Evolutionary conservation across 2,329 filamentous ascomycete species (phyloP).

Genomic region (Emergomyces orientalis): DNA sequence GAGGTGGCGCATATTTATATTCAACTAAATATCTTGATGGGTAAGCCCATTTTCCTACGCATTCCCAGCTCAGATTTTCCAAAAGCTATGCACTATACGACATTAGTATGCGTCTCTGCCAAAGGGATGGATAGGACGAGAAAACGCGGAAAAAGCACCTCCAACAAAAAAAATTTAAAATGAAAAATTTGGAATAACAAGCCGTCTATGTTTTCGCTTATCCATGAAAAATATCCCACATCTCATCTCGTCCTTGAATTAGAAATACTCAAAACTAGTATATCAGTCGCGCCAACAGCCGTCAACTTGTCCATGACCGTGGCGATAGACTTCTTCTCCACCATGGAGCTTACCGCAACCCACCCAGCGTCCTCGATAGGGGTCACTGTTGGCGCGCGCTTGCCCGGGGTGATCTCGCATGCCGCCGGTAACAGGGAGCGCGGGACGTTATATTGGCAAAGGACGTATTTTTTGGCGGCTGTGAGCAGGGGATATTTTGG

Average conservation of each 20-base stretch:
- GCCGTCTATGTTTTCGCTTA: neutral
- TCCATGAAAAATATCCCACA: neutral
- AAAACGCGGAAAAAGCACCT: no score
- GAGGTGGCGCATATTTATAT: no score
- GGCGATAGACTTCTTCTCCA: conserved; percentile 76
- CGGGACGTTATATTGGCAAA: conserved; percentile 93
- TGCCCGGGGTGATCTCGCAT: conserved; percentile 76
- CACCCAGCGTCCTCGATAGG: conserved; percentile 77
- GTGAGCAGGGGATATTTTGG: neutral
- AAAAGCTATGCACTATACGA: neutral
- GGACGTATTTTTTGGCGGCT: conserved; percentile 82
- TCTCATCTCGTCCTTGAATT: conserved; percentile 54
- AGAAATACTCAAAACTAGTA: conserved; percentile 75
- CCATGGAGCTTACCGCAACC: conserved; percentile 94
- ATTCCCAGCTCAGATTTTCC: neutral
- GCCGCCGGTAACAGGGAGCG: conserved; percentile 58
- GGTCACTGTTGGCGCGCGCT: conserved; percentile 87
- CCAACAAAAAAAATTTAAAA: neutral
- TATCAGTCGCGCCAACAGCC: conserved; percentile 69
- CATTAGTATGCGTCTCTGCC: no score
- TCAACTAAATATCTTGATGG: neutral
- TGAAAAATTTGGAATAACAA: neutral
- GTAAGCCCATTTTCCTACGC: no score
- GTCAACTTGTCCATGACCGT: conserved; percentile 77
- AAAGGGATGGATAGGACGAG: neutral